phyloP scores from a whole-genome alignment of 768 basidiomycete species.

The Auricularia sp. region DNA sequence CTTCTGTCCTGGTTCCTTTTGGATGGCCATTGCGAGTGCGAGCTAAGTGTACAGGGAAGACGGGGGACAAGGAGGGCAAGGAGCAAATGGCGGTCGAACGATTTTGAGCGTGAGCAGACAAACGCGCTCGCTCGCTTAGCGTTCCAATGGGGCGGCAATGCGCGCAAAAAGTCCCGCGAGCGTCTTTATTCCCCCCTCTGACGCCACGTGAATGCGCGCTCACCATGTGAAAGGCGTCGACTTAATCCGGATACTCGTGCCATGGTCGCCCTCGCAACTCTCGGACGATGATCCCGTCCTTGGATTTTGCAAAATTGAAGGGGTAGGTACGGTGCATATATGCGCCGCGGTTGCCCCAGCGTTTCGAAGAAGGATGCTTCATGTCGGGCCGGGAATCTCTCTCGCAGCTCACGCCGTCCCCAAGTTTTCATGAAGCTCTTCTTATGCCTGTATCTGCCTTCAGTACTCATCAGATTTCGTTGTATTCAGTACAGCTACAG shows the following conservation, averaged over 20 bases:
- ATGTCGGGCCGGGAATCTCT: no score
- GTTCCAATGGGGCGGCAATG: not conserved
- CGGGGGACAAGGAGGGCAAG: not conserved
- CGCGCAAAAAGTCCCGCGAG: not conserved
- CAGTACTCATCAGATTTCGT: no score
- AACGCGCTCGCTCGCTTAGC: not conserved
- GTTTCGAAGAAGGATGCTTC: not conserved
- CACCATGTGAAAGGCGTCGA: not conserved
- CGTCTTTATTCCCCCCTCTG: not conserved
- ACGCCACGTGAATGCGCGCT: not conserved
- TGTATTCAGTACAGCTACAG: no score
- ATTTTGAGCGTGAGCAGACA: not conserved
- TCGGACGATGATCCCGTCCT: not conserved
- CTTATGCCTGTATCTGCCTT: no score
- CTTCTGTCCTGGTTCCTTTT: conserved; percentile 83
- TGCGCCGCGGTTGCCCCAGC: not conserved
- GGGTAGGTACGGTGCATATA: not conserved
- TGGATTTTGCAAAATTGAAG: not conserved
- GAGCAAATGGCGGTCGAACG: not conserved
- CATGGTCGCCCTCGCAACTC: not conserved
- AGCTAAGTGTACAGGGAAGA: not conserved
- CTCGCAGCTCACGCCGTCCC: no score
- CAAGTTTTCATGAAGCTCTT: no score
- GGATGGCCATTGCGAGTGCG: conserved; percentile 53
- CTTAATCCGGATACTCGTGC: not conserved